These are phyloP conservation scores for Cystobasidium tubakii DNA, from an alignment of 768 basidiomycete species.

Conservation along the genomic window DNA sequence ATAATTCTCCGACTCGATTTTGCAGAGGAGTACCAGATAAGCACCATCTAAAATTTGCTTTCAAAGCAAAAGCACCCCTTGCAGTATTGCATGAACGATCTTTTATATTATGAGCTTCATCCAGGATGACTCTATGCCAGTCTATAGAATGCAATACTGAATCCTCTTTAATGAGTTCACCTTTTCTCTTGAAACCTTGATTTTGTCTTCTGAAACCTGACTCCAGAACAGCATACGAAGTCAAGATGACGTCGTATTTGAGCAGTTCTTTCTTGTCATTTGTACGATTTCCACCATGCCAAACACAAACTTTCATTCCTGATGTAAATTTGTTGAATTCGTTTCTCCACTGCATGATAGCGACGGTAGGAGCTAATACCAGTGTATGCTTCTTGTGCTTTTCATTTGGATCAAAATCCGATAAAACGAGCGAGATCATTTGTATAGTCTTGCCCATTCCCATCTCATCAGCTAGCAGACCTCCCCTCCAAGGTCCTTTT, in stretches of 20 bases:
- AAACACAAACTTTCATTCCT: slow-evolving; percentile 60
- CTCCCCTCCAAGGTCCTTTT: slow-evolving; percentile 74
- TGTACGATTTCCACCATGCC: slow-evolving; percentile 76
- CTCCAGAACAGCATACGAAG: slow-evolving; percentile 70
- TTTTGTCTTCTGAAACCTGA: slow-evolving; percentile 89
- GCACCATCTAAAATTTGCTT: slow-evolving; percentile 82
- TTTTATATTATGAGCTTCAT: slow-evolving; percentile 46
- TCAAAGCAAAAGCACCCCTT: slow-evolving; percentile 87
- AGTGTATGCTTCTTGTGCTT: slow-evolving; percentile 66
- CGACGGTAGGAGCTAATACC: slow-evolving; percentile 64
- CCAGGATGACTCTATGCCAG: slow-evolving; percentile 56
- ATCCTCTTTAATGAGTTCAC: slow-evolving; percentile 74
- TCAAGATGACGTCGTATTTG: slow-evolving; percentile 83
- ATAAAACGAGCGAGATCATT: slow-evolving; percentile 80
- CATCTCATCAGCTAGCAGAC: slow-evolving; percentile 64
- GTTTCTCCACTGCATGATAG: slow-evolving; percentile 79
- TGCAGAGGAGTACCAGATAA: slow-evolving; percentile 89
- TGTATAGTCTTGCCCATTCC: slow-evolving; percentile 97
- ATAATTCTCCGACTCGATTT: slow-evolving; percentile 96
- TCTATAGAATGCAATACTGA: slow-evolving; percentile 75
- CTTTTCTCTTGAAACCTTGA: slow-evolving; percentile 81
- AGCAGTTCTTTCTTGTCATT: slow-evolving; percentile 63
- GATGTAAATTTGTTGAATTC: slow-evolving; percentile 82
- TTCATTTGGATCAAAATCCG: slow-evolving; percentile 54
- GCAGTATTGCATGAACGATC: slow-evolving; percentile 90